Base-by-base conservation (phyloP, 2,329 filamentous ascomycete genomes). In the Ophiostoma pallidulum region DNA sequence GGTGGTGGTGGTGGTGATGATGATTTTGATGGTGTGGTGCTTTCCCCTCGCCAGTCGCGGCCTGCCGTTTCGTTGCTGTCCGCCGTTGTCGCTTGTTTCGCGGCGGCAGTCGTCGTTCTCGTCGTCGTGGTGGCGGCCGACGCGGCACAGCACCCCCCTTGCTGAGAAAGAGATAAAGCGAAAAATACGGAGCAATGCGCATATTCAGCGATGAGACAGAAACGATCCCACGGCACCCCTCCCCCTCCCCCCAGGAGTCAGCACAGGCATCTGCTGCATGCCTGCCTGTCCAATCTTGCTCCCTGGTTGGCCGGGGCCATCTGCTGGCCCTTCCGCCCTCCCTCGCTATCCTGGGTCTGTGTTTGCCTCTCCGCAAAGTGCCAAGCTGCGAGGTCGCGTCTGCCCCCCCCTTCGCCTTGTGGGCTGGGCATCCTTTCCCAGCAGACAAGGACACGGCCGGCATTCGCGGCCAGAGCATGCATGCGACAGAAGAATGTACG, bases 331-430 rank as follows among this genome's bases (percentile, higher is more conserved):
- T 44, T 39, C 29, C 48, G 29, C 20, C n/a, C 37, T 39, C 22
- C 24, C 42, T 32, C 24, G 31, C 18, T 16, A 16, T 29, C n/a
- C 32, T 40, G 20, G 8, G 31, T 12, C 18, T 32, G 32, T 14
- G 32, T 35, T 24, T 41, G 29, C 29, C 41, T 48, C 41, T 43
- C 33, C 35, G 13, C 40, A 43, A 43, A 38, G 46, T 18, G 31
- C 33, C 45, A 37, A 37, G 36, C 29, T 44, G 45, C 35, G 26
- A 47, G 49, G 41, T 44, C 44, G 29, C 45, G 37, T 51, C 28
- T 44, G 41, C 40, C 35, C 31, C 37, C 18, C 36, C 32, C 45
- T 45, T 45, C 31, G 41, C 20, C 20, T 18, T n/a, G 22, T 12
- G 22, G n/a, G n/a, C n/a, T n/a, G 24, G 6, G 24, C 24, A 28